These are phyloP conservation scores for Metschnikowia bowlesiae DNA, from an alignment of 805 yeast genomes.

Conservation along the genomic window DNA sequence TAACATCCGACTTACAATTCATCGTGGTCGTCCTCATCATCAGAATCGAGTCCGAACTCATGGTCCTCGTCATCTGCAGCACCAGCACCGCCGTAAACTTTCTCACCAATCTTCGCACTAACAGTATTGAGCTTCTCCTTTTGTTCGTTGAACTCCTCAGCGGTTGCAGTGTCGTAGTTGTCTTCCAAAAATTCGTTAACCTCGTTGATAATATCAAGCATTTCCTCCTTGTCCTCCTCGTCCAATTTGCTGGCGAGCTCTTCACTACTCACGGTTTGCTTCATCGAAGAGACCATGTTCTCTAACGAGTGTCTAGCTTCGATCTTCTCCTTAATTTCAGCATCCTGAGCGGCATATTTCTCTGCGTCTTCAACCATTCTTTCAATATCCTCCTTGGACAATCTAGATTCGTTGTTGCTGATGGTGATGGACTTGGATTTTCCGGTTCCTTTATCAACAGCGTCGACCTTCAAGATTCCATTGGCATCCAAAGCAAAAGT, in stretches of 20 bases:
- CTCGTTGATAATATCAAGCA: conserved; percentile 83
- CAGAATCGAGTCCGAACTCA: conserved; percentile 29
- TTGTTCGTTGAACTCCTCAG: conserved; percentile 92
- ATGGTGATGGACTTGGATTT: conserved; percentile 19
- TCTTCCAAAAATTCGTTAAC: conserved; percentile 76
- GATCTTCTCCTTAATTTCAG: conserved; percentile 18
- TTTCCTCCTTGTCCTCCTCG: conserved; percentile 87
- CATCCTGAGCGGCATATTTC: conserved; percentile 19
- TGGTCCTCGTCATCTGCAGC: conserved; percentile 40
- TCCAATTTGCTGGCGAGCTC: conserved; percentile 52
- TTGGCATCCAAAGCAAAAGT: conserved; percentile 21
- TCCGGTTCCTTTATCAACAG: conserved; percentile 20
- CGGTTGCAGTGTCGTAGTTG: conserved; percentile 76
- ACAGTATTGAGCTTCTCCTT: conserved; percentile 73
- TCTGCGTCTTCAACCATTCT: conserved; percentile 21
- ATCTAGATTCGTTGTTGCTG: conserved; percentile 18
- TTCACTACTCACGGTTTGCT: conserved; percentile 14
- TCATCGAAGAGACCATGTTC: conserved; percentile 15
- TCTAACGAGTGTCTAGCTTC: conserved; percentile 20
- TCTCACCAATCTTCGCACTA: conserved; percentile 90
- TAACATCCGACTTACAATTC: conserved; percentile 29
- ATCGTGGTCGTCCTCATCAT: conserved; percentile 42
- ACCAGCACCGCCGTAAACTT: conserved; percentile 52
- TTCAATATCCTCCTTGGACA: conserved; percentile 20
- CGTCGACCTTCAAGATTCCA: conserved; percentile 21